Evolutionary conservation across 495 filamentous ascomycete species (phyloP), one percentile per base, ranked within the genome.

Genomic region (Aspergillus olivimuriae): DNA sequence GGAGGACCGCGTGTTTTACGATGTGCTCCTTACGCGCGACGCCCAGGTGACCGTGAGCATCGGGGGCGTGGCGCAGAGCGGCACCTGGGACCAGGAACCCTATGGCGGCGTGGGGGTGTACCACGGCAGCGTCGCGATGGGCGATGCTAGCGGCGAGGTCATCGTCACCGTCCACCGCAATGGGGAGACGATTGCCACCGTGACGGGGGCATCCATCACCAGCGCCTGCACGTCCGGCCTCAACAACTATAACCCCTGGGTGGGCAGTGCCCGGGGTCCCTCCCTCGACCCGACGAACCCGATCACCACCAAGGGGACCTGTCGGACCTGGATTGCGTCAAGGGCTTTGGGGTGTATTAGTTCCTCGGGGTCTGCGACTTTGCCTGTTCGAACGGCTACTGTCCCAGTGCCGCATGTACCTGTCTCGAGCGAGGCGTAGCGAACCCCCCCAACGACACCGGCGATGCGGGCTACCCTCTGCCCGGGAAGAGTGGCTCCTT

Each of bases 231-330:
- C 55, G 17, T 47, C 66, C 18, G 74, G 70, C 0, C 5, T 28
- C 6, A 5, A 28, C 10, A 20, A 43, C 4, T 7, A 8, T 26
- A 30, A 34, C 24, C 18, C 18, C 19, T 34, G 16, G 24, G 24
- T 68, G 4, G 67, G 58, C 2, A 66, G 57, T 15, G 28, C 28
- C 34, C 24, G 18, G 34, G 17, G 6, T 15, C 28, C 12, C 15
- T 18, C 34, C 19, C 15, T 40, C 50, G 71, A 82, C 40, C 61
- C 83, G 8, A 79, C 76, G 1, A 74, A 81, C 47, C 83, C 73
- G 71, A 65, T 74, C 9, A 71, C n/a, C n/a, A n/a, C n/a, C n/a
- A n/a, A n/a, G n/a, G n/a, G n/a, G n/a, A n/a, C n/a, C 69, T 44
- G 55, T 77, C 7, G 72, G 74, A 4, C 39, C 56, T 26, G 38